phyloP scores from a whole-genome alignment of 2,329 filamentous ascomycete species.

The Venturia oleaginea region DNA sequence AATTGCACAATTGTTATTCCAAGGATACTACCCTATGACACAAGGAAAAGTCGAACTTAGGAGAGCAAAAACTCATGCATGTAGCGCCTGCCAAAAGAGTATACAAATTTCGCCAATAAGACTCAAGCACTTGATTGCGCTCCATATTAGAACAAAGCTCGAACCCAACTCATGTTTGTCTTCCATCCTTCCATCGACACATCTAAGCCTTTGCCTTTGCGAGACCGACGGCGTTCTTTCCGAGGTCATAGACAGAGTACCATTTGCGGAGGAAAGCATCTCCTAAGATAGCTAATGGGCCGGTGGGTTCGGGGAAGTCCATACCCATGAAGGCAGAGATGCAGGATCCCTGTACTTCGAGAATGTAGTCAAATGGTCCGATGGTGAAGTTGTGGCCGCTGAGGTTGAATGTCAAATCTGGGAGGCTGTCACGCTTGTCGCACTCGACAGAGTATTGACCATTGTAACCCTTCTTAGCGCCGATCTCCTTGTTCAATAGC shows the following conservation, averaged over 20 bases:
- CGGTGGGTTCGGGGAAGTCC: slow-evolving; percentile 71
- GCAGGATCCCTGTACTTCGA: slow-evolving; percentile 90
- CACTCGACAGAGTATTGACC: slow-evolving; percentile 96
- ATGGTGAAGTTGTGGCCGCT: slow-evolving; percentile 92
- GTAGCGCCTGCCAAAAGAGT: neutral
- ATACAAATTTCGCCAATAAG: neutral
- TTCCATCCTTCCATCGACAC: neutral
- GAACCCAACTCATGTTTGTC: neutral
- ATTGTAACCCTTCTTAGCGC: slow-evolving; percentile 94
- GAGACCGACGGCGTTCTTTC: slow-evolving; percentile 78
- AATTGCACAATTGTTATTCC: neutral
- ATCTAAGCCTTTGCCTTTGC: slow-evolving; percentile 65
- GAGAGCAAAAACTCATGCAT: neutral
- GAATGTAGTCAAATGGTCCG: slow-evolving; percentile 80
- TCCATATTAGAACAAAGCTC: neutral
- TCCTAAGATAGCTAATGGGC: slow-evolving; percentile 89
- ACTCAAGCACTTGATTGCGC: neutral
- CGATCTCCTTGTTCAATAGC: slow-evolving; percentile 94
- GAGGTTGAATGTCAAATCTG: slow-evolving; percentile 86
- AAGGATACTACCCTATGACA: neutral
- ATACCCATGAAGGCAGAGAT: slow-evolving; percentile 98
- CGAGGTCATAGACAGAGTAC: slow-evolving; percentile 96
- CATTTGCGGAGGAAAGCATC: slow-evolving; percentile 73
- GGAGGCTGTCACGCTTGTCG: slow-evolving; percentile 68
- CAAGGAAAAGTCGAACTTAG: neutral